A percentile compares a stretch with the other conserved stretches of the same genome.
Evolutionary conservation across 1,139 yeast genomes (phyloP).

Genomic region (Yamadazyma sp.): DNA sequence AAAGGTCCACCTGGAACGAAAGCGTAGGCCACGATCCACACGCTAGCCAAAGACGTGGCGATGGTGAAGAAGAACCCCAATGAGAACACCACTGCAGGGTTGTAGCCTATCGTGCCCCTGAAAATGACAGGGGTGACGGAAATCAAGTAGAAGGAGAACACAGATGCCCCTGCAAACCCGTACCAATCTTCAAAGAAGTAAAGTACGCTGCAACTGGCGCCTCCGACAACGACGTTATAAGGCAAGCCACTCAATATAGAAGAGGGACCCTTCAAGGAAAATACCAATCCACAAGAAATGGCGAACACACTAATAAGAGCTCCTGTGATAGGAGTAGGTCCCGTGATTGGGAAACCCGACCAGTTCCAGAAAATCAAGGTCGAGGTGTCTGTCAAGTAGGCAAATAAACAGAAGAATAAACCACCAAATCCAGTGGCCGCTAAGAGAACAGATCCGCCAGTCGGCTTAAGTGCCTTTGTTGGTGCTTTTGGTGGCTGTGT

Average conservation of each 20-base stretch:
- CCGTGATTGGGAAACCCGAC: slow-evolving; percentile 87
- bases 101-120: slow-evolving; percentile 55
- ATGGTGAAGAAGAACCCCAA: slow-evolving; percentile 57
- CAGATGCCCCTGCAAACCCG: slow-evolving; percentile 79
- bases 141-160: slow-evolving; percentile 62
- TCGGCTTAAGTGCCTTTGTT: slow-evolving; percentile 13
- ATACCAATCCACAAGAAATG: slow-evolving; percentile 55
- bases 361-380: slow-evolving; percentile 88
- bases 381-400: slow-evolving; percentile 79
- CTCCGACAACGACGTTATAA: slow-evolving; percentile 41
- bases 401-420: slow-evolving; percentile 67
- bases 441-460: slow-evolving; percentile 43
- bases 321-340: slow-evolving; percentile 90
- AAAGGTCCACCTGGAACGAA: slow-evolving; percentile 93
- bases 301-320: slow-evolving; percentile 67
- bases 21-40: slow-evolving; percentile 97
- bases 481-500: not conserved
- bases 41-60: slow-evolving; percentile 71
- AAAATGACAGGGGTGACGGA: slow-evolving; percentile 66
- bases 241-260: slow-evolving; percentile 23
- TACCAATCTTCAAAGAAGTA: slow-evolving; percentile 67
- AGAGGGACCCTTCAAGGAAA: slow-evolving; percentile 27
- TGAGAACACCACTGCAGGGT: slow-evolving; percentile 59
- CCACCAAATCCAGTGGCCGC: slow-evolving; percentile 79
- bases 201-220: slow-evolving; percentile 49